Base-by-base conservation (phyloP, 768 basidiomycete species). In the Tylopilus rubrobrunneus region DNA sequence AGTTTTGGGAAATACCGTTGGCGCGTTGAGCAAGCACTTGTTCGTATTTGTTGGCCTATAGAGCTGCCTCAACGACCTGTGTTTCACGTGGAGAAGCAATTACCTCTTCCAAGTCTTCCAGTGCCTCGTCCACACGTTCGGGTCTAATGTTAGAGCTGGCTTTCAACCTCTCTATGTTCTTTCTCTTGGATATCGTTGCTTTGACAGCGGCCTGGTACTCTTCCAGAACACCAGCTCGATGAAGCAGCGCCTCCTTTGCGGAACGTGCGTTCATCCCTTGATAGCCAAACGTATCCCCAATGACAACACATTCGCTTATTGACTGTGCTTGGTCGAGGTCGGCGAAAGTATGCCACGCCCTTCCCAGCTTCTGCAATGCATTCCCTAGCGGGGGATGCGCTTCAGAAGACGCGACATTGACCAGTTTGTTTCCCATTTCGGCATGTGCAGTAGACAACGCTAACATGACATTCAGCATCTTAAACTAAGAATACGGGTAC, bases 191-290 rank as follows among this genome's bases (percentile, higher is more conserved):
- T 60, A 98, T 97, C 10, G 92, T 88, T 11, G 85, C 82, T 68
- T 98, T 98, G 23, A 92, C 92, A 2, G 96, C 95, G 9, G 85
- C 78, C 57, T 97, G 94, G 54, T 95, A 92, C 69, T 98, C 97
- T 65, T 98, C 96, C 56, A 98, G 74, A 10, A 97, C 92, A 8
- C 83, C 82, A 0, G 92, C 91, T 10, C 97, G 86, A 76, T 94
- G 92, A 49, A 85, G 80, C 9, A 98, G 73, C 0, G 97, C 95
- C 69, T 96, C 93, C 69, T 97, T 98, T 2, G 97, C 97, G 19
- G 95, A 92, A 43, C 89, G 81, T n/a, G 97, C 93, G 64, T 99
- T 98, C 74, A 95, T 78, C 19, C 94, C 91, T 70, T 98, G 95
- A 71, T 99, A 99, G 2, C 93, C 93, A 49, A 98, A 75, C 0